Evolutionary conservation across 208 protist genomes (phyloP).

Genomic region (Trypanosoma caninum): DNA sequence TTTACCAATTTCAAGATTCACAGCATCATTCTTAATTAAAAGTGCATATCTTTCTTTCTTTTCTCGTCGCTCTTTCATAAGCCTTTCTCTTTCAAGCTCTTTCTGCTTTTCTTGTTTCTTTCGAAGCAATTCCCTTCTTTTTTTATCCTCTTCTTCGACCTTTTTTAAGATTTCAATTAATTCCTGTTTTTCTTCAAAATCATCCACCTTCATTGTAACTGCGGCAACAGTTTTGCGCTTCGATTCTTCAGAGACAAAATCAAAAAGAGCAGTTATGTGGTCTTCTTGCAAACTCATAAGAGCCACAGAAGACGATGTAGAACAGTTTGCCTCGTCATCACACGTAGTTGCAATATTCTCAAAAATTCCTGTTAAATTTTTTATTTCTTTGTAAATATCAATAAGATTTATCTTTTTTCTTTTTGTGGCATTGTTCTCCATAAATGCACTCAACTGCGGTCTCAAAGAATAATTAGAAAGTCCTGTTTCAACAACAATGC

Average conservation of each 20-base stretch:
- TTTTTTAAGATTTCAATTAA: constrained; percentile 33
- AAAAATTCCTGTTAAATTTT: constrained; percentile 9
- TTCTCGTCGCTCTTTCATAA: constrained; percentile 30
- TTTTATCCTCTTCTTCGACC: constrained; percentile 25
- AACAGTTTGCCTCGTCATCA: constrained; percentile 9
- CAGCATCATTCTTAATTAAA: constrained; percentile 44
- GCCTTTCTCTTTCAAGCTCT: constrained; percentile 37
- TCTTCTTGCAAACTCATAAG: constrained; percentile 9
- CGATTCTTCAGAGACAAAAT: constrained; percentile 19
- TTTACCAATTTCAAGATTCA: constrained; percentile 39
- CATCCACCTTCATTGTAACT: constrained; percentile 37
- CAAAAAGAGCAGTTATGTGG: constrained; percentile 21
- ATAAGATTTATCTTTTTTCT: constrained; percentile 6
- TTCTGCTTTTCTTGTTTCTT: constrained; percentile 34
- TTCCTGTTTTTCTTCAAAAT: constrained; percentile 43
- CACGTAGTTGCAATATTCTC: constrained; percentile 14
- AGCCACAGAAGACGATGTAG: constrained; percentile 22
- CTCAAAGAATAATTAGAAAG: constrained; percentile 13
- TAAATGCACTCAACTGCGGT: constrained; percentile 16
- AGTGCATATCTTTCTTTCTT: constrained; percentile 33
- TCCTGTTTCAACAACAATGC: constrained; percentile 20
- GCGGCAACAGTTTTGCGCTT: constrained; percentile 16
- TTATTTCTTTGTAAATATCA: constrained; percentile 20
- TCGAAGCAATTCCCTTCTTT: constrained; percentile 33
- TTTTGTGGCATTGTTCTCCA: constrained; percentile 17